Conservation (phyloP, 1,139 yeast species). For the Wickerhamomyces sp. region DNA sequence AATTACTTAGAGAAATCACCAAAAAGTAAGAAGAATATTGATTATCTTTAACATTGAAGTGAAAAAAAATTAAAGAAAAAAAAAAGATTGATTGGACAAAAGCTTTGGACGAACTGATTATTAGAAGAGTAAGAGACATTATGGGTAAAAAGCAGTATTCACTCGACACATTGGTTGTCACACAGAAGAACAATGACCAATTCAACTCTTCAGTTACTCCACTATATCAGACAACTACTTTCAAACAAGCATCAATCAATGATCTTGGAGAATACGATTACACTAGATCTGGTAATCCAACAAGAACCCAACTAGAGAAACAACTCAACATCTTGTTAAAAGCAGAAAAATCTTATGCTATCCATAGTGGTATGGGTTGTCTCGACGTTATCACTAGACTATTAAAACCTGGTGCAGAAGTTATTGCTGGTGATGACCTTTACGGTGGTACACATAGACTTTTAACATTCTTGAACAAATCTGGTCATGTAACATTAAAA, state of each 20-base stretch:
- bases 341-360: constrained; percentile 71
- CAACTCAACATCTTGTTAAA: constrained; percentile 74
- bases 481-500: constrained; percentile 62
- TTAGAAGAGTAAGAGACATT: background rate
- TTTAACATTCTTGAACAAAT: constrained; percentile 63
- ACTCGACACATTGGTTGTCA: constrained; percentile 69
- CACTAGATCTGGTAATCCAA: constrained; percentile 93
- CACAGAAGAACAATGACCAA: constrained; percentile 61
- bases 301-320: constrained; percentile 72
- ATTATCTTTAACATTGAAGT: too few species aligned
- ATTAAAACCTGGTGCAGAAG: constrained; percentile 73
- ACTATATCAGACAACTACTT: constrained; percentile 87
- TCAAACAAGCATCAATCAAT: constrained; percentile 70
- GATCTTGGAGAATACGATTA: constrained; percentile 87
- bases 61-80: too few species aligned
- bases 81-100: too few species aligned
- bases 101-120: too few species aligned
- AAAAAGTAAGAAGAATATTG: too few species aligned
- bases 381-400: constrained; percentile 76
- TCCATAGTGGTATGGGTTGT: constrained; percentile 90
- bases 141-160: constrained; percentile 13
- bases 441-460: constrained; percentile 91
- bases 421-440: constrained; percentile 87
- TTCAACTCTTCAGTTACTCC: constrained; percentile 84
- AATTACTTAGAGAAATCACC: too few species aligned